Evolutionary conservation across 1,284 basidiomycete species (phyloP), one percentile per base, ranked within the genome.

Genomic region (Ganoderma multipileum): DNA sequence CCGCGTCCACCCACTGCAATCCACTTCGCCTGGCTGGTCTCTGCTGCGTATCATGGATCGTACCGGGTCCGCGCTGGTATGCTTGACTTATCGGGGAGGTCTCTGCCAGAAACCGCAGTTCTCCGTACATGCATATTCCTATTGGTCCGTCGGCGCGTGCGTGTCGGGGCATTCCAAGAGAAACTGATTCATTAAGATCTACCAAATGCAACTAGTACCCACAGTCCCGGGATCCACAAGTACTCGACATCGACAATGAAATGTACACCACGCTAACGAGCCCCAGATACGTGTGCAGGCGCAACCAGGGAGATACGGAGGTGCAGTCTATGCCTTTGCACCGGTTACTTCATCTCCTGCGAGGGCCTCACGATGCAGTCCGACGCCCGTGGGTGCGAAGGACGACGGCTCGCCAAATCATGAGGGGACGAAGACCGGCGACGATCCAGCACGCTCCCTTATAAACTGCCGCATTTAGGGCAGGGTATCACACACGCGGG

Each of bases 191-290:
- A 36, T 58, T 38, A 23, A 57, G 20, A 58, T 36, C 20, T 58
- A n/a, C 33, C 33, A 58, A n/a, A 58, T 38, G 14, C 54, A 55
- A 55, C 55, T 38, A 23, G 33, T 36, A 38, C 55, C 33, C 33
- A 58, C 33, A 38, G 20, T 18, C 12, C 55, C 38, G 58, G 38
- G 20, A 18, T 16, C 38, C 12, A 38, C 42, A 30, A 63, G 33
- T n/a, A 28, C 20, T 41, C 12, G 8, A 63, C 14, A 54, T 26
- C 12, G 30, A 61, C 23, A 50, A 47, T 36, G 41, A 41, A 57
- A 91, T 94, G 92, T 94, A 84, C 91, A 91, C 92, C 91, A 88
- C 89, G 61, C 89, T 89, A 92, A 94, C 92, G 92, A 92, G 85
- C 92, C 91, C 90, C 84, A 79, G 80, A 80, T 83, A 85, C 82